Percentiles rank a stretch among this genome's conserved stretches.
These are phyloP conservation scores for Fragaria iinumae DNA, from an alignment of 306 rosid species.

Conservation along the genomic window DNA sequence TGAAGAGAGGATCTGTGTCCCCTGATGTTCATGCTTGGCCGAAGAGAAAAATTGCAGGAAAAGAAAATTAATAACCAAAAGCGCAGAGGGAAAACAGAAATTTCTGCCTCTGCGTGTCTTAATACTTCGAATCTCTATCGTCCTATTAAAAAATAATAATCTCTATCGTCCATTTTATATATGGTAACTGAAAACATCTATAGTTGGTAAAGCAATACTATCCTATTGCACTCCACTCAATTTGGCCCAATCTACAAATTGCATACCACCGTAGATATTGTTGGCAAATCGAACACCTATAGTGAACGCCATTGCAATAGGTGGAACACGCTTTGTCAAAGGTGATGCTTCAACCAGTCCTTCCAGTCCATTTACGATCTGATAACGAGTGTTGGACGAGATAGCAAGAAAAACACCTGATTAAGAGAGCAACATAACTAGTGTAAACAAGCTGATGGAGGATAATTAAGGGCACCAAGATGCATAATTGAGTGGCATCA, in stretches of 20 bases:
- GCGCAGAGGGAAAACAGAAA: too few relatives aligned
- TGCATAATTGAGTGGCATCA: neutral
- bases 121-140: too few relatives aligned
- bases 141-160: too few relatives aligned
- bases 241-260: slow-evolving; percentile 94
- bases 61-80: too few relatives aligned
- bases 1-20: too few relatives aligned
- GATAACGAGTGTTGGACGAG: slow-evolving; percentile 90
- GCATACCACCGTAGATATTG: slow-evolving; percentile 94
- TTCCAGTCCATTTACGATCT: slow-evolving; percentile 80
- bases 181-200: neutral
- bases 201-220: neutral
- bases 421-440: slow-evolving; percentile 5
- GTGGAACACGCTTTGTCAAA: slow-evolving; percentile 68
- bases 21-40: too few relatives aligned
- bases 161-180: neutral
- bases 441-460: neutral
- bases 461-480: slow-evolving; percentile 24
- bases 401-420: slow-evolving; percentile 89
- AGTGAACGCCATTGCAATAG: slow-evolving; percentile 83
- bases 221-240: slow-evolving; percentile 75
- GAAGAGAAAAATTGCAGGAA: too few relatives aligned
- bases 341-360: slow-evolving; percentile 71
- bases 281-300: slow-evolving; percentile 85
- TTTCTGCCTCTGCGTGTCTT: too few relatives aligned